phyloP scores from a whole-genome alignment of 2,329 filamentous ascomycete species.

The Ophiostoma novo-ulmi region DNA sequence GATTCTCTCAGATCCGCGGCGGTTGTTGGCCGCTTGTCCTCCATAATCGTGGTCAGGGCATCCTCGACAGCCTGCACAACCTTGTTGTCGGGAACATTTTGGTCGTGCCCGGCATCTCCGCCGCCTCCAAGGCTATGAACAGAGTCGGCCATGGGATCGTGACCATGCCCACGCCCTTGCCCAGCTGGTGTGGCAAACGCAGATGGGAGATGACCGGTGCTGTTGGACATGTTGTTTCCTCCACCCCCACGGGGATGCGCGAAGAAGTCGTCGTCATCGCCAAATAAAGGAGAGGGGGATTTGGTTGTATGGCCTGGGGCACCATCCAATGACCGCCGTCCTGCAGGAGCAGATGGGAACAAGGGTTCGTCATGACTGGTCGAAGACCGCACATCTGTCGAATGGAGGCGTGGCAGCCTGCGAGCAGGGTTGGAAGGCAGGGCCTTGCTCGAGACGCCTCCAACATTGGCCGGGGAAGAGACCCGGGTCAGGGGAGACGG shows the following conservation, averaged over 20 bases:
- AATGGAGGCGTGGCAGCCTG: constrained; percentile 2
- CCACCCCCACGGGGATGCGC: not conserved
- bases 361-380: constrained; percentile 5
- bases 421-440: constrained; percentile 15
- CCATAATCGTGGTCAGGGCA: constrained; percentile 87
- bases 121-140: constrained; percentile 66
- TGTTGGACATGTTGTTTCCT: constrained; percentile 8
- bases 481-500: constrained; percentile 15
- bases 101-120: not conserved
- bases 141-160: constrained; percentile 63
- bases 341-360: constrained; percentile 8
- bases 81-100: constrained; percentile 57
- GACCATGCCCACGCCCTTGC: constrained; percentile 45
- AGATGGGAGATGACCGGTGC: constrained; percentile 15
- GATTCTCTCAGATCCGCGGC: constrained; percentile 61
- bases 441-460: not conserved
- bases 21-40: constrained; percentile 62
- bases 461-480: not conserved
- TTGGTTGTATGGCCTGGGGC: constrained; percentile 21
- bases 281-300: constrained; percentile 57
- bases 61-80: constrained; percentile 91
- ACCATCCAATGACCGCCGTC: constrained; percentile 65
- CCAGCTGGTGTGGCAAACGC: not conserved
- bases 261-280: constrained; percentile 69
- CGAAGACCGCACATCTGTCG: constrained; percentile 1